These are phyloP conservation scores for Microsporum audouinii DNA, from an alignment of 2,329 filamentous ascomycete genomes.

Conservation along the genomic window DNA sequence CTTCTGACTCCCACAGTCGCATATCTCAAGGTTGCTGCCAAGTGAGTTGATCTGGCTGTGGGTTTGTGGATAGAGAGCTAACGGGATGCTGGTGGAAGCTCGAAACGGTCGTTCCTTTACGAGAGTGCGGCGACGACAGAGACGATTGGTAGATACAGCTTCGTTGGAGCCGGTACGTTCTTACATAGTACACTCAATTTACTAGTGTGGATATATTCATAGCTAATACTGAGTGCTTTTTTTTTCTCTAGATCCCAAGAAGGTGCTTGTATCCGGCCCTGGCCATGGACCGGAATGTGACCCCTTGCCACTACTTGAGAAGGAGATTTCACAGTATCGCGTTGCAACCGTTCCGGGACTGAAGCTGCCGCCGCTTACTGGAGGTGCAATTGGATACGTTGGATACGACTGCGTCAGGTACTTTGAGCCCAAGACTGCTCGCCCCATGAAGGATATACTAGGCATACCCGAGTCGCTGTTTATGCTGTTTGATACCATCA, in stretches of 20 bases:
- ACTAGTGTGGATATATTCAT: not conserved
- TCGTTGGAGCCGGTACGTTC: slow-evolving; percentile 63
- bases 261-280: slow-evolving; percentile 75
- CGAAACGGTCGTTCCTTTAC: slow-evolving; percentile 82
- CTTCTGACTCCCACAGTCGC: slow-evolving; percentile 89
- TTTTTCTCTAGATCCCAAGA: slow-evolving; percentile 44
- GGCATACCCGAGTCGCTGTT: slow-evolving; percentile 87
- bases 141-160: slow-evolving; percentile 88
- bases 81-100: slow-evolving; percentile 26
- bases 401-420: slow-evolving; percentile 96
- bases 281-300: slow-evolving; percentile 76
- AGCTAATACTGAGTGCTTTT: not conserved
- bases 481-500: slow-evolving; percentile 90
- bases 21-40: slow-evolving; percentile 78
- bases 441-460: slow-evolving; percentile 77
- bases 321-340: slow-evolving; percentile 64
- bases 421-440: slow-evolving; percentile 92
- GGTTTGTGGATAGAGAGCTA: not conserved
- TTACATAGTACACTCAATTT: not conserved
- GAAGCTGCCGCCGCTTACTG: slow-evolving; percentile 72
- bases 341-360: slow-evolving; percentile 76
- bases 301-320: slow-evolving; percentile 70
- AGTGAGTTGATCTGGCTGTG: slow-evolving; percentile 38
- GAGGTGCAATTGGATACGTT: slow-evolving; percentile 90
- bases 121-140: slow-evolving; percentile 88